Evolutionary conservation across 257 asterid species (phyloP).

Genomic region (Solanum phureja): DNA sequence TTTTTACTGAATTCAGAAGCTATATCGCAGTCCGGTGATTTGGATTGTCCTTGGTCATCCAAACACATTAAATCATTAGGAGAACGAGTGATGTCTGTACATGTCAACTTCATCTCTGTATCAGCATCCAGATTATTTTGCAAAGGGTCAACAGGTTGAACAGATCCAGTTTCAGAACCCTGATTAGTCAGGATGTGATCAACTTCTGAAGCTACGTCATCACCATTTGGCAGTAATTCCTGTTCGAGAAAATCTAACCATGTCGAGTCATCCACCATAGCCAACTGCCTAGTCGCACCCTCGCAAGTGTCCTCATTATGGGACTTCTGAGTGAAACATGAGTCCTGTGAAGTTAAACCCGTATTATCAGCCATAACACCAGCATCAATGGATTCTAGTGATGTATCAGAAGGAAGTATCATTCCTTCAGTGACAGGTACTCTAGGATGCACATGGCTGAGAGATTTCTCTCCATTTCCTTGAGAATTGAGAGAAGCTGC

Average conservation of each 20-base stretch:
- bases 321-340: constrained; percentile 20
- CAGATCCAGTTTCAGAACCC: constrained; percentile 28
- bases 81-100: constrained; percentile 4
- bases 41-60: constrained; percentile 21
- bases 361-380: constrained; percentile 28
- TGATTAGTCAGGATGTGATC: constrained; percentile 19
- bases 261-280: constrained; percentile 19
- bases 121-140: constrained; percentile 14
- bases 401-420: constrained; percentile 21
- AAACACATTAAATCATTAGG: constrained; percentile 9
- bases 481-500: constrained; percentile 17
- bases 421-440: constrained; percentile 19
- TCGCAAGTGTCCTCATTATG: constrained; percentile 6
- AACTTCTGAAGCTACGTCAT: constrained; percentile 14
- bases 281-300: constrained; percentile 6
- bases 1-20: constrained; percentile 14
- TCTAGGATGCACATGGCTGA: constrained; percentile 12
- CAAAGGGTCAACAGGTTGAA: constrained; percentile 10
- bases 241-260: constrained; percentile 53
- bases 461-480: constrained; percentile 21
- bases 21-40: constrained; percentile 10
- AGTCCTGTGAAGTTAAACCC: constrained; percentile 28
- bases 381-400: constrained; percentile 20
- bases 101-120: constrained; percentile 10
- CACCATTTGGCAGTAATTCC: constrained; percentile 17